Evolutionary conservation across 2,329 filamentous ascomycete genomes (phyloP).

Genomic region (Penicillium sumatraense): DNA sequence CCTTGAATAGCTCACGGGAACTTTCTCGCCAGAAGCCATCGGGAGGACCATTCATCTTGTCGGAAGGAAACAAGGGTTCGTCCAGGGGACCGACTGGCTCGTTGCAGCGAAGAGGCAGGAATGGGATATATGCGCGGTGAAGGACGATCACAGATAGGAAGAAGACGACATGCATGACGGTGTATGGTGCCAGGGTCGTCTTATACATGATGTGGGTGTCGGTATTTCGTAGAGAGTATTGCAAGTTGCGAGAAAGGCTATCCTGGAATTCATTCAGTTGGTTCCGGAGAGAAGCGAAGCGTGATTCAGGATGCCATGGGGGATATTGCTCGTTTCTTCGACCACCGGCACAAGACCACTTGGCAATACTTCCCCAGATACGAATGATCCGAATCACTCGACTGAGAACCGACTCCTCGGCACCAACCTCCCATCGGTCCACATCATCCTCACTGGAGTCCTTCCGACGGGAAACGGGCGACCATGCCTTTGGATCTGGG

Average conservation of each 20-base stretch:
- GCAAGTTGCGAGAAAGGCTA: slow-evolving; percentile 56
- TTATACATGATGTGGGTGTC: slow-evolving; percentile 59
- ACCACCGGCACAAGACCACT: slow-evolving; percentile 61
- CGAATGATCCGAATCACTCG: slow-evolving; percentile 60
- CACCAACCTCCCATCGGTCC: slow-evolving; percentile 57
- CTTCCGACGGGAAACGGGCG: slow-evolving; percentile 43
- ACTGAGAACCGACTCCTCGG: slow-evolving; percentile 58
- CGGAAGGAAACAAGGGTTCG: slow-evolving; percentile 50
- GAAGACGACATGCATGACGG: slow-evolving; percentile 59
- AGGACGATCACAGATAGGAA: slow-evolving; percentile 60
- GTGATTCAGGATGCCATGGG: slow-evolving; percentile 58
- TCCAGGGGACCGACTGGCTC: slow-evolving; percentile 60
- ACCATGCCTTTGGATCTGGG: slow-evolving; percentile 43
- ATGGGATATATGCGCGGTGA: slow-evolving; percentile 61
- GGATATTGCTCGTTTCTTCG: slow-evolving; percentile 55
- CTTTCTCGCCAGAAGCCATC: slow-evolving; percentile 60
- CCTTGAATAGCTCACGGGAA: slow-evolving; percentile 54
- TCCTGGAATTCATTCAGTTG: slow-evolving; percentile 56
- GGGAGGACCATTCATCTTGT: slow-evolving; percentile 46
- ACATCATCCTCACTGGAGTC: slow-evolving; percentile 49
- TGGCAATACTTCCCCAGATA: slow-evolving; percentile 60
- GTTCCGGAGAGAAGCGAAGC: slow-evolving; percentile 52
- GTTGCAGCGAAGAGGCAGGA: slow-evolving; percentile 54
- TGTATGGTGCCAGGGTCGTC: slow-evolving; percentile 57
- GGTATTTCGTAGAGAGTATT: slow-evolving; percentile 56